Evolutionary conservation across 441 rosid species (phyloP), one percentile per base, ranked within the genome.

Genomic region (Syzygium syzygioides): DNA sequence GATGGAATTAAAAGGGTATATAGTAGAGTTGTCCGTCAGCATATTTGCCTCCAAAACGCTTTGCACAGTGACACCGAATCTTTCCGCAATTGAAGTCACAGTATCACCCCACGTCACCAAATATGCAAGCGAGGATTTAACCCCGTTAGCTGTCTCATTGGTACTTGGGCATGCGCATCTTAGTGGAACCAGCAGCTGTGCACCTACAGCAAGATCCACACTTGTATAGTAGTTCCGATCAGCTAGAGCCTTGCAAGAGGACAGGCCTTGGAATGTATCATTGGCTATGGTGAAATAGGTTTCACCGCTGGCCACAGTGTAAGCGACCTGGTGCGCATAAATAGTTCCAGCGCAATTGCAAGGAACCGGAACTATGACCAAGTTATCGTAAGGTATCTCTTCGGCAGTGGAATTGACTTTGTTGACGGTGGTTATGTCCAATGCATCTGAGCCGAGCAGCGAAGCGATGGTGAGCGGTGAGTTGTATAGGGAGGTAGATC

Each of bases 311-410:
- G n/a, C 12, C 17, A 88, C 5, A 17, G 45, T 76, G 85, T 66
- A 88, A n/a, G 30, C 1, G 50, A 71, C 84, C 55, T 11, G 45
- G 45, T 85, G 87, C 87, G 28, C 23, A 55, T 64, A 85, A 28
- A 85, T 85, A 20, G 85, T 85, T n/a, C 85, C 90, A 32, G 87
- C 15, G 85, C 90, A 88, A 19, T 1, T 3, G 79, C 85, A 88
- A 17, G 62, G 10, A 23, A 85, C 90, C 19, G 90, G 90, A n/a
- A 85, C 87, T 30, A 88, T 86, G 53, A 88, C 90, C 45, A 45
- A 48, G 4, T 71, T 25, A 32, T 23, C 56, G 1, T 25, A 26
- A 25, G 84, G 55, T 3, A 88, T 85, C 14, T 41, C 26, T 9
- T 13, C 71, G 15, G 53, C 9, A 5, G 26, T 8, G 55, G 87